Evolutionary conservation across 495 filamentous ascomycete genomes (phyloP).

Genomic region (Neurospora tetrasperma): DNA sequence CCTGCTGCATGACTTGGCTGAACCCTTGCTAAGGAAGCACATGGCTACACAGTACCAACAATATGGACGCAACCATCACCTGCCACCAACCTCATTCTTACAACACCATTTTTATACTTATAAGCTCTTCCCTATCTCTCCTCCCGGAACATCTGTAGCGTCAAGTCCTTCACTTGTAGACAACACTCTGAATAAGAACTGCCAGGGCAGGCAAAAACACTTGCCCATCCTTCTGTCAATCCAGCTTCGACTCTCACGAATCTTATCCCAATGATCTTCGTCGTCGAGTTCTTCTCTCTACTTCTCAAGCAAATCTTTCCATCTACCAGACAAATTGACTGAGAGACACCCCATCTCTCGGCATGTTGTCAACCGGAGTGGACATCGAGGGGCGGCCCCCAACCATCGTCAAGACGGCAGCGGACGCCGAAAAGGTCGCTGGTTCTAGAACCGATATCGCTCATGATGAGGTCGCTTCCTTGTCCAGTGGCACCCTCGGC

Average conservation of each 20-base stretch:
- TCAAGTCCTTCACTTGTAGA: neutral
- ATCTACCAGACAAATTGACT: neutral
- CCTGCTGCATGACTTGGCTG: too few species aligned
- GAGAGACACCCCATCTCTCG: neutral
- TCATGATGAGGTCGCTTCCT: neutral
- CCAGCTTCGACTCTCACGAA: neutral
- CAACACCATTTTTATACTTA: neutral
- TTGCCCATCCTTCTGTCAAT: neutral
- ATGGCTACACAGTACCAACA: neutral
- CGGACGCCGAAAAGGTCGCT: conserved; percentile 9
- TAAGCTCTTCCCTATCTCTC: neutral
- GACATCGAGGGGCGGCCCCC: conserved; percentile 3
- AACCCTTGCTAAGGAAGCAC: neutral
- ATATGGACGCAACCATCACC: neutral
- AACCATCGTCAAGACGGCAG: neutral
- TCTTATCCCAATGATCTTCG: conserved; percentile 25
- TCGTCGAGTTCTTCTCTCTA: conserved; percentile 34
- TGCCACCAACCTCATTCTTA: neutral
- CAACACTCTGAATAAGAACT: neutral
- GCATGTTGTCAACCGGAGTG: conserved; percentile 4
- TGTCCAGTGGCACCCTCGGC: conserved; percentile 1
- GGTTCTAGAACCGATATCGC: neutral
- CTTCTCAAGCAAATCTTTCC: conserved; percentile 29
- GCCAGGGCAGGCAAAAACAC: neutral
- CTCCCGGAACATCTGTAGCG: neutral